Conservation (phyloP, 768 basidiomycete genomes). For the Russula earlei region DNA sequence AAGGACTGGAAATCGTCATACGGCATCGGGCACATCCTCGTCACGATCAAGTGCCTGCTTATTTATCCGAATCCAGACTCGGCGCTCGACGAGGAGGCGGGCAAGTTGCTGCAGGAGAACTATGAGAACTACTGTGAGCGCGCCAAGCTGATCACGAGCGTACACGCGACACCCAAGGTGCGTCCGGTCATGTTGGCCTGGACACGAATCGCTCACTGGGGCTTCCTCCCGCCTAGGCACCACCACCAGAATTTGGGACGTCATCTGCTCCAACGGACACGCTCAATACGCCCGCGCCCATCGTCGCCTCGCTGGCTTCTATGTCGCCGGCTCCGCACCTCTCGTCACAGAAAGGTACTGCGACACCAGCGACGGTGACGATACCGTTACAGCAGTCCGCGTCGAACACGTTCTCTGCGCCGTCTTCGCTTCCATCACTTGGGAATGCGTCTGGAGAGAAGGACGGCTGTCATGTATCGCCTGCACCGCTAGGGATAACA, state of each 20-base stretch:
- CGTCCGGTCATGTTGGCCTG: constrained; percentile 20
- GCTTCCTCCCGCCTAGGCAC: constrained; percentile 21
- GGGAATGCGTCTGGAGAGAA: constrained; percentile 22
- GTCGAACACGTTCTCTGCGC: constrained; percentile 33
- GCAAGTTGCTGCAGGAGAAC: constrained; percentile 82
- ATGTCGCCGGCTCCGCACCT: constrained; percentile 26
- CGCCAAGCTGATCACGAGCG: constrained; percentile 80
- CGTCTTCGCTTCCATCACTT: constrained; percentile 27
- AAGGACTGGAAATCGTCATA: constrained; percentile 93
- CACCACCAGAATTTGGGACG: constrained; percentile 56
- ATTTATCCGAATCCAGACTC: constrained; percentile 97
- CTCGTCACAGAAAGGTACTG: constrained; percentile 21
- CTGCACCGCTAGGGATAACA: constrained; percentile 60
- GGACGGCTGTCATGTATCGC: constrained; percentile 55
- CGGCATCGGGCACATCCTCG: constrained; percentile 84
- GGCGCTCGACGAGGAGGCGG: constrained; percentile 92
- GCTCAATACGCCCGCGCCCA: constrained; percentile 24
- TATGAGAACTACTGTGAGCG: constrained; percentile 83
- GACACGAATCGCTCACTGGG: not conserved
- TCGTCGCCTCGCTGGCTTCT: constrained; percentile 24
- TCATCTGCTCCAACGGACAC: constrained; percentile 25
- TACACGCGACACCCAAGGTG: constrained; percentile 79
- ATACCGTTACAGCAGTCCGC: constrained; percentile 33
- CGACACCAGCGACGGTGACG: constrained; percentile 26
- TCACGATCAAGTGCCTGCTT: constrained; percentile 89